Base-by-base conservation (phyloP, 1,284 basidiomycete genomes). In the Pseudomicrostroma phylloplanum region DNA sequence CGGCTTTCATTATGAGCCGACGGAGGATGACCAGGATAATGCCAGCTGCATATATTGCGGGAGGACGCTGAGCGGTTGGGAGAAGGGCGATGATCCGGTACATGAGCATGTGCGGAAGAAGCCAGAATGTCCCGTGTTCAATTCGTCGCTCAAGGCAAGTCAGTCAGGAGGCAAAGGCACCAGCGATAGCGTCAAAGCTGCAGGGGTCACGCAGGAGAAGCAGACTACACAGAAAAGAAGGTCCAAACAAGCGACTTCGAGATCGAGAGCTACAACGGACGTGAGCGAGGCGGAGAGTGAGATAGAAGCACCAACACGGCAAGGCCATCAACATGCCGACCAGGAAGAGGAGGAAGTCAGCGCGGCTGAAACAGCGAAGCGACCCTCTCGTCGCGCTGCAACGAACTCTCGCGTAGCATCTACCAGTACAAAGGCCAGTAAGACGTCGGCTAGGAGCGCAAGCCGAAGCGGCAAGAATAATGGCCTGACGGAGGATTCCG, bases 61-160 rank as follows among this genome's bases (percentile, higher is more conserved):
- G 23, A 71, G 70, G 25, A 61, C 67, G 19, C 64, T 80, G 7
- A 72, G 72, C 6, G 78, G 78, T 1, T 80, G 78, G 78, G 76
- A 78, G 53, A 74, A 76, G 63, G 64, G 63, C 15, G 78, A 80
- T 57, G 76, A 80, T 59, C 77, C 78, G 1, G 59, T 69, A 67
- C 63, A 78, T 57, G 78, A 80, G 59, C 78, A 80, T 57, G 60
- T 68, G 46, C 64, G 70, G 43, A 66, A 78, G 12, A 57, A 65
- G 42, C 78, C 76, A 1, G 63, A 71, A 6, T 80, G 78, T 59
- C 71, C 74, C 15, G 76, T 77, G 56, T 80, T 79, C 67, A 76
- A 73, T 42, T 71, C 67, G 53, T 58, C 65, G 30, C 56, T 55
- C 7, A 66, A 42, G 30, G 30, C 30, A 36, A 36, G 30, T 36